Percentiles rank a stretch among this genome's conserved stretches.
These are phyloP conservation scores for Solidago caesia DNA, from an alignment of 129 eudicot genomes.

Conservation along the genomic window DNA sequence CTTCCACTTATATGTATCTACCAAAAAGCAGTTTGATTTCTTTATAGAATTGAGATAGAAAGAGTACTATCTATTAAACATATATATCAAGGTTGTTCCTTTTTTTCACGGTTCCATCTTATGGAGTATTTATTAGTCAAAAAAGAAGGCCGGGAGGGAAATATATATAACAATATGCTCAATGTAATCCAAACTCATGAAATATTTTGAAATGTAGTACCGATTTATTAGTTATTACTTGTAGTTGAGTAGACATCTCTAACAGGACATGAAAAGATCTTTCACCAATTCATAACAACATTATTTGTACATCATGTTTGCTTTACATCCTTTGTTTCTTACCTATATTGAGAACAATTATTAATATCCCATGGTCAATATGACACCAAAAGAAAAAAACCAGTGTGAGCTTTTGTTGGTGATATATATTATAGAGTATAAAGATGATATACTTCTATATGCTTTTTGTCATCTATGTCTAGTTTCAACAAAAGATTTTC, in stretches of 20 bases:
- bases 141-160: not conserved
- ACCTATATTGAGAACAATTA: conserved; percentile 9
- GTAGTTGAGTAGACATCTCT: not conserved
- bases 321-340: not conserved
- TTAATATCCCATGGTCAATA: not conserved
- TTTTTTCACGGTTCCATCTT: no score
- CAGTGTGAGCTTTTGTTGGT: no score
- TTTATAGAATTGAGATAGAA: no score
- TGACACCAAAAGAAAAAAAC: not conserved
- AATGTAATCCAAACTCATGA: not conserved
- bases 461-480: conserved; percentile 4
- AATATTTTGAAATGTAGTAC: not conserved
- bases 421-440: not conserved
- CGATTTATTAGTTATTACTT: not conserved
- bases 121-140: no score
- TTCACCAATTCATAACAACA: not conserved
- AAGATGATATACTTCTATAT: not conserved
- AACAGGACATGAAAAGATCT: not conserved
- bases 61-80: no score
- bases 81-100: no score
- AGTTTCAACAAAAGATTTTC: not conserved
- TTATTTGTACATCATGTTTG: not conserved
- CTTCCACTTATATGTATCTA: no score
- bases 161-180: not conserved
- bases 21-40: no score